Percentiles rank a stretch among this genome's conserved stretches.
Evolutionary conservation across 768 basidiomycete species (phyloP).

Genomic region (Boletus huronensis): DNA sequence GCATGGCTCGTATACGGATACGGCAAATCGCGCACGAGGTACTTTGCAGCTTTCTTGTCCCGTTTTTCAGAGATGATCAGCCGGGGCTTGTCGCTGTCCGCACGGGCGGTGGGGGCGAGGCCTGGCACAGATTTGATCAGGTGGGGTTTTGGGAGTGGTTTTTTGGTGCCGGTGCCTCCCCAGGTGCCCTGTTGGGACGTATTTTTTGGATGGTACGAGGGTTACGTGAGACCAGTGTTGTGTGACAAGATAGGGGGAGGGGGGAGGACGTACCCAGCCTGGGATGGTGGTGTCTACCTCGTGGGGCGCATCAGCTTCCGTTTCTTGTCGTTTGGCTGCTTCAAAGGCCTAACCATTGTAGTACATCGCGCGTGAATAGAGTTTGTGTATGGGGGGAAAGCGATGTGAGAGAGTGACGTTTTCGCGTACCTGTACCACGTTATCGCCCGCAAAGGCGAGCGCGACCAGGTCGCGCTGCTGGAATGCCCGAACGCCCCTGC

Average conservation of each 20-base stretch:
- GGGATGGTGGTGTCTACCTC: conserved; percentile 88
- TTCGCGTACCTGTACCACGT: conserved; percentile 77
- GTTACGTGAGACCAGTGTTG: too few relatives aligned
- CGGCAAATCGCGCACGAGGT: conserved; percentile 86
- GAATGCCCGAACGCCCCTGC: conserved; percentile 58
- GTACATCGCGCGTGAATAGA: not conserved
- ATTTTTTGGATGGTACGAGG: too few relatives aligned
- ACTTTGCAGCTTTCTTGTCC: conserved; percentile 91
- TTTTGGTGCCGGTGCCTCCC: conserved; percentile 76
- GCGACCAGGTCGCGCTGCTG: conserved; percentile 91
- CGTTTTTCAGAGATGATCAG: conserved; percentile 95
- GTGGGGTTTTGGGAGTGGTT: conserved; percentile 58
- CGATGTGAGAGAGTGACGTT: too few relatives aligned
- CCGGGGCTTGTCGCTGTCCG: conserved; percentile 80
- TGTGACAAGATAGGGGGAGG: not conserved
- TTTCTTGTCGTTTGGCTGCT: conserved; percentile 76
- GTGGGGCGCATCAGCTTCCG: conserved; percentile 81
- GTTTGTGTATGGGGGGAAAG: not conserved
- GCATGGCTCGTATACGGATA: conserved; percentile 92
- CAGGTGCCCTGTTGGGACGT: conserved; percentile 75
- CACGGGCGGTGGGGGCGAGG: conserved; percentile 71
- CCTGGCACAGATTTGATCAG: conserved; percentile 82
- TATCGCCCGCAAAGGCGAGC: conserved; percentile 94
- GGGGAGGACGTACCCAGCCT: conserved; percentile 74
- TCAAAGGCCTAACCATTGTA: conserved; percentile 66